These are phyloP conservation scores for Suillus subalutaceus DNA, from an alignment of 768 basidiomycete species.

Conservation along the genomic window DNA sequence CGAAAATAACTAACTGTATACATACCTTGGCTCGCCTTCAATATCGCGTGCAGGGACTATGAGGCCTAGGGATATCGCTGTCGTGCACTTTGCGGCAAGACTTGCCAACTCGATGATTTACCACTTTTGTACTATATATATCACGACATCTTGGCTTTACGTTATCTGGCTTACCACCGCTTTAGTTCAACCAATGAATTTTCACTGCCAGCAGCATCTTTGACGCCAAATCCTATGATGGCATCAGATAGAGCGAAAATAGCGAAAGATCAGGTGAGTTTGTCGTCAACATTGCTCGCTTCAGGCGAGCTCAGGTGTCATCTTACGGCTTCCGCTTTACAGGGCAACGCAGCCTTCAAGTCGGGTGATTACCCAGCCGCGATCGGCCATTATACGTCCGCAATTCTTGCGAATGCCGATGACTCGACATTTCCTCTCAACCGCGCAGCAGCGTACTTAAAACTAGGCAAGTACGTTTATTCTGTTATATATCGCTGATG, in stretches of 20 bases:
- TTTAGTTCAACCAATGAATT: background rate
- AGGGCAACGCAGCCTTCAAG: conserved; percentile 93
- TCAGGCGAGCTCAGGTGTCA: background rate
- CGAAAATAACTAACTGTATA: background rate
- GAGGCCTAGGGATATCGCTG: background rate
- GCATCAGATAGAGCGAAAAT: conserved; percentile 37
- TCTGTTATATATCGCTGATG: background rate
- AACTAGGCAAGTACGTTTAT: conserved; percentile 87
- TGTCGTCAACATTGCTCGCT: background rate
- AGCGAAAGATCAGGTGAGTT: conserved; percentile 36
- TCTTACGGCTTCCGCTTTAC: conserved; percentile 6
- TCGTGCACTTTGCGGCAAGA: no score
- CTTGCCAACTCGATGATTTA: background rate
- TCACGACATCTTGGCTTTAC: background rate
- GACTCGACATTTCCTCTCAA: conserved; percentile 87
- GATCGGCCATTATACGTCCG: conserved; percentile 85
- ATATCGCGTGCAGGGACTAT: background rate
- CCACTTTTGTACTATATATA: background rate
- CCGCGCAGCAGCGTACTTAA: conserved; percentile 89
- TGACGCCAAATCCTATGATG: conserved; percentile 31
- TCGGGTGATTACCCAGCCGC: conserved; percentile 75
- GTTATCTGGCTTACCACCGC: background rate
- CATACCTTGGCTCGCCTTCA: background rate
- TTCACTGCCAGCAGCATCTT: background rate
- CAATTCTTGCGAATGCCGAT: conserved; percentile 66